Evolutionary conservation across 1,284 basidiomycete species (phyloP).

Genomic region (Lignosus rhinocerotis): DNA sequence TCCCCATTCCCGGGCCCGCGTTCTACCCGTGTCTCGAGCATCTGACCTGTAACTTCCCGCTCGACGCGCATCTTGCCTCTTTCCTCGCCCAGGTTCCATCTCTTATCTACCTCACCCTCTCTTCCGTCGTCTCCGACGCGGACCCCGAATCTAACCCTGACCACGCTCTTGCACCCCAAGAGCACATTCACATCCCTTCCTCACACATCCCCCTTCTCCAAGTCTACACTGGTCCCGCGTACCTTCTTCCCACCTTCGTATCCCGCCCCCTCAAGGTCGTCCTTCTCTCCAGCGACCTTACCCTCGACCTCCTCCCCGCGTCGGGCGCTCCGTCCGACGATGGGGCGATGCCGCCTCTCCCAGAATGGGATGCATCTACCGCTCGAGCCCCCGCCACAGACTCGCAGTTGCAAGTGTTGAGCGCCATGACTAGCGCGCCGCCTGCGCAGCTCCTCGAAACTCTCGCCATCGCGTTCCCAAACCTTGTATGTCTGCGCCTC

Average conservation of each 20-base stretch:
- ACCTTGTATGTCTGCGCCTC: constrained; percentile 35
- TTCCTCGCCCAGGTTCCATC: constrained; percentile 46
- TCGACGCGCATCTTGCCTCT: constrained; percentile 53
- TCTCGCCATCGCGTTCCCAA: constrained; percentile 35
- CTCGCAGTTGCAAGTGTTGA: constrained; percentile 30
- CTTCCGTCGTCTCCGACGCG: constrained; percentile 17
- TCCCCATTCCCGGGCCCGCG: constrained; percentile 14
- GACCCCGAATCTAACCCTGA: constrained; percentile 18
- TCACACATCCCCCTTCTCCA: constrained; percentile 49
- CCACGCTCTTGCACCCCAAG: constrained; percentile 21
- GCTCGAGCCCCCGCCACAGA: constrained; percentile 7
- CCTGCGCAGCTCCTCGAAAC: constrained; percentile 36
- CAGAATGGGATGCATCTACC: not conserved
- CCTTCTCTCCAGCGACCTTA: constrained; percentile 58
- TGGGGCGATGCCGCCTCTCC: constrained; percentile 32
- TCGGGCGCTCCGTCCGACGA: constrained; percentile 43
- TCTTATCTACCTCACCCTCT: constrained; percentile 25
- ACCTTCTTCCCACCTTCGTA: constrained; percentile 57
- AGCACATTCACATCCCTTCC: constrained; percentile 22
- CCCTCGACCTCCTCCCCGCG: constrained; percentile 53
- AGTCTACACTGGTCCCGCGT: constrained; percentile 60
- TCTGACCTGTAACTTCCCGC: constrained; percentile 58
- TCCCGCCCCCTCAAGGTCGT: constrained; percentile 64
- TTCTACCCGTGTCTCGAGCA: constrained; percentile 49
- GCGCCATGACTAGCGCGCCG: constrained; percentile 37